phyloP scores from a whole-genome alignment of 2,329 filamentous ascomycete species.

The Sarocladium kiliense region DNA sequence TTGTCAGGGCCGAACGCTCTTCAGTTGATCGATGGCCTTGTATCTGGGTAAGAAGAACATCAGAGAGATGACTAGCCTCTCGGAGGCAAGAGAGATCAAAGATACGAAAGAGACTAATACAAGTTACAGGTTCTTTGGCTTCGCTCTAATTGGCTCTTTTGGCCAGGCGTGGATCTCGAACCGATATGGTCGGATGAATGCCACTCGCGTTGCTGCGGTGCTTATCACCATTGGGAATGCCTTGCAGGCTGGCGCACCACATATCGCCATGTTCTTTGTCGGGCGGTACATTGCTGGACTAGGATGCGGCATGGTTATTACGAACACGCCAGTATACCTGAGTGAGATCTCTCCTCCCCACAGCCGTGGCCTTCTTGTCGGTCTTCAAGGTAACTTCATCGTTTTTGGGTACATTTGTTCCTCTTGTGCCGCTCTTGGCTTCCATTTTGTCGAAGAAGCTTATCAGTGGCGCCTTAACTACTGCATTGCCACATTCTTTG shows the following conservation, averaged over 20 bases:
- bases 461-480: conserved; percentile 23
- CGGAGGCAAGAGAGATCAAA: too few relatives aligned
- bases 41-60: not conserved
- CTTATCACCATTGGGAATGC: conserved; percentile 13
- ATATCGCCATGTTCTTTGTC: conserved; percentile 13
- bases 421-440: conserved; percentile 21
- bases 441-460: conserved; percentile 16
- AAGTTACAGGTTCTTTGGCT: conserved; percentile 12
- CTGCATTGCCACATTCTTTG: conserved; percentile 19
- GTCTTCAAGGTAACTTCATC: conserved; percentile 27
- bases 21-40: not conserved
- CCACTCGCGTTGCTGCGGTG: conserved; percentile 11
- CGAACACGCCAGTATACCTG: conserved; percentile 31
- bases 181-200: conserved; percentile 13
- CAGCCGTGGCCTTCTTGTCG: conserved; percentile 27
- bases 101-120: too few relatives aligned
- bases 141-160: conserved; percentile 13
- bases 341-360: conserved; percentile 30
- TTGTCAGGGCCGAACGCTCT: conserved; percentile 9
- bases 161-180: conserved; percentile 14
- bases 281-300: conserved; percentile 19
- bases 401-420: conserved; percentile 28
- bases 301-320: conserved; percentile 30
- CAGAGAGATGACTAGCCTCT: too few relatives aligned
- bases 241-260: conserved; percentile 11